Evolutionary conservation across 441 rosid genomes (phyloP), one percentile per base, ranked within the genome.

Genomic region (Pelargonium fulgidum): DNA sequence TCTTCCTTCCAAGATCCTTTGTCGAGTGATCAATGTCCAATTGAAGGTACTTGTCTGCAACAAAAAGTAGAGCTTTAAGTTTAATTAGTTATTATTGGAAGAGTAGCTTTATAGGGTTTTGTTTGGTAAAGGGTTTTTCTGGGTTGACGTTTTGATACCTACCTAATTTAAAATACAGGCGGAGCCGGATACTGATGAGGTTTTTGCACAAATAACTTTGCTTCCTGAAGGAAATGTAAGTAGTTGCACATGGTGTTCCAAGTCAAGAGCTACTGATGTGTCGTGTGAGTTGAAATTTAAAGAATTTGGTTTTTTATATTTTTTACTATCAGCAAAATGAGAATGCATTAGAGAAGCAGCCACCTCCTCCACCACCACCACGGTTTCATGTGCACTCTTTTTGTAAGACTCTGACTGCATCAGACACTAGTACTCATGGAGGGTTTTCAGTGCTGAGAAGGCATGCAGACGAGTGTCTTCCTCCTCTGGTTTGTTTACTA

Each of bases 391-490:
- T 90, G 5, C 98, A 95, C 79, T 90, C 99, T 0, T 95, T 95
- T 78, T 95, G 99, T 74, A 95, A 95, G 79, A 94, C 99, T 12
- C 80, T 94, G 69, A 94, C 99, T 44, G 99, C 99, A 4, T 92
- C 99, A 0, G 99, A 94, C 72, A 94, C 99, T 11, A 92, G 99
- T 77, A 94, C 99, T 7, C 99, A 94, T 44, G 98, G 99, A 66
- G 99, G 99, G 22, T 94, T 94, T 80, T 94, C 99, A 9, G 99
- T 94, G n/a, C 92, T 92, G 36, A 81, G 98, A 58, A 82, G 99
- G 48, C 99, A 94, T 75, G 99, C 97, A 0, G 98, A 92, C 81
- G 99, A 94, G 75, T 94, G 98, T 77, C 89, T 92, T 14, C 98
- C 98, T 0, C 93, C 95, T 41, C 79, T 95, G 97, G 99, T 94